phyloP scores from a whole-genome alignment of 2,329 filamentous ascomycete species.

The Chaetomium sp. region DNA sequence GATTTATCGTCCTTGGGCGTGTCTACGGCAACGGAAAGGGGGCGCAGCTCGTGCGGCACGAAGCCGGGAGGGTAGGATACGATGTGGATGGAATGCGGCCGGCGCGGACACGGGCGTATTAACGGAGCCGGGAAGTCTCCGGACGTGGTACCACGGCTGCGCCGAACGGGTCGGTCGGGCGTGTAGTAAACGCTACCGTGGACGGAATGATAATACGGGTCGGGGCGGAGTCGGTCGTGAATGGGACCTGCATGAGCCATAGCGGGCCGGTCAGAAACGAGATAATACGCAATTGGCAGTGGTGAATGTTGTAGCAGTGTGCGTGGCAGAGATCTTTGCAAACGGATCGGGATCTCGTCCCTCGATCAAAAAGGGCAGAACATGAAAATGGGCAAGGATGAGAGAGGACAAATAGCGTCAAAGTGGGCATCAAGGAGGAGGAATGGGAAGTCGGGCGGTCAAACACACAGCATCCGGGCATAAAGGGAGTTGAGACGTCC shows the following conservation, averaged over 20 bases:
- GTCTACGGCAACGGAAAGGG: conserved; percentile 26
- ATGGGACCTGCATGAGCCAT: conserved; percentile 22
- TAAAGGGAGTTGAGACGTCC: conserved; percentile 14
- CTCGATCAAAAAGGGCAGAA: not conserved
- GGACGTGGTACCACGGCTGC: conserved; percentile 19
- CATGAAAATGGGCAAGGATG: not conserved
- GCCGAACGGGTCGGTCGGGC: conserved; percentile 20
- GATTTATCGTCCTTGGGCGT: conserved; percentile 29
- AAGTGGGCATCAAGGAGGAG: not conserved
- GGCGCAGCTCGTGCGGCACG: conserved; percentile 34
- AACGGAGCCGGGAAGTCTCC: conserved; percentile 32
- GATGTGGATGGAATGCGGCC: conserved; percentile 52
- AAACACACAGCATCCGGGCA: conserved; percentile 24
- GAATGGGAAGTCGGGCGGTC: not conserved
- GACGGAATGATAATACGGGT: conserved; percentile 18
- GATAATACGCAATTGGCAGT: not conserved
- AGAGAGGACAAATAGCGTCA: not conserved
- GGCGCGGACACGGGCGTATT: conserved; percentile 44
- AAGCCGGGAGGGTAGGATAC: conserved; percentile 40
- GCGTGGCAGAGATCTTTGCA: too few relatives aligned
- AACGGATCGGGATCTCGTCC: too few relatives aligned
- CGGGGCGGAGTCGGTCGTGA: conserved; percentile 21
- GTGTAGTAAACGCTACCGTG: conserved; percentile 27
- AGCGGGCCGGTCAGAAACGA: conserved; percentile 19
- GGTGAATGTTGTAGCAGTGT: conserved; percentile 4